Conservation (phyloP, 2,329 filamentous ascomycete genomes). For the Fusarium illudens region DNA sequence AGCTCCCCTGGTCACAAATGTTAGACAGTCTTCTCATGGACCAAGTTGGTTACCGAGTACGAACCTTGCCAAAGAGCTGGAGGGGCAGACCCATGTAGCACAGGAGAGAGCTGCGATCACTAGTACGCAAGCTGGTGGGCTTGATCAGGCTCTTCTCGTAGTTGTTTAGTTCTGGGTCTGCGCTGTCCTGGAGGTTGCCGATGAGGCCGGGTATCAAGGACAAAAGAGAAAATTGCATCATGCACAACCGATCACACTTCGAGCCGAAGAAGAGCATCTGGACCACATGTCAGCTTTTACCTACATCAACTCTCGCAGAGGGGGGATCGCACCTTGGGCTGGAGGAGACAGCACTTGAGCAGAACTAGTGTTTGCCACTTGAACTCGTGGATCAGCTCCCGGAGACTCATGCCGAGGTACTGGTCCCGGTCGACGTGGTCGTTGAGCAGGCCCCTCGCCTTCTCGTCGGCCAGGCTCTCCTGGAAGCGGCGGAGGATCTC, state of each 20-base stretch:
- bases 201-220: constrained; percentile 94
- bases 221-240: constrained; percentile 97
- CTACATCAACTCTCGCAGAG: background rate
- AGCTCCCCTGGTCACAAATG: constrained; percentile 69
- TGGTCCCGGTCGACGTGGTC: constrained; percentile 82
- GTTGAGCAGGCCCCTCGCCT: constrained; percentile 62
- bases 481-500: constrained; percentile 93
- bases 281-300: background rate
- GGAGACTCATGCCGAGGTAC: constrained; percentile 86
- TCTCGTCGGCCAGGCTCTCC: constrained; percentile 80
- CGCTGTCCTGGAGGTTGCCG: constrained; percentile 90
- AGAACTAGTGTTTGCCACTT: constrained; percentile 93
- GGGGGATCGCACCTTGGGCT: constrained; percentile 77
- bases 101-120: constrained; percentile 87
- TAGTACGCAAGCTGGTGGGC: constrained; percentile 88
- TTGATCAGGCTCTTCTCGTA: constrained; percentile 79
- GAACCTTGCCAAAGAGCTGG: constrained; percentile 91
- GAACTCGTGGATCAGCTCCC: constrained; percentile 93
- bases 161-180: constrained; percentile 88
- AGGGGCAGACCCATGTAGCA: constrained; percentile 94
- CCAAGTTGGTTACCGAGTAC: background rate
- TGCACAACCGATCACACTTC: constrained; percentile 94
- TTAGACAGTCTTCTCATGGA: constrained; percentile 17
- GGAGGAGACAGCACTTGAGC: constrained; percentile 90
- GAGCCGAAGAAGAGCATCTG: constrained; percentile 99